phyloP scores from a whole-genome alignment of 2,329 filamentous ascomycete genomes.

The Penicillium palitans region DNA sequence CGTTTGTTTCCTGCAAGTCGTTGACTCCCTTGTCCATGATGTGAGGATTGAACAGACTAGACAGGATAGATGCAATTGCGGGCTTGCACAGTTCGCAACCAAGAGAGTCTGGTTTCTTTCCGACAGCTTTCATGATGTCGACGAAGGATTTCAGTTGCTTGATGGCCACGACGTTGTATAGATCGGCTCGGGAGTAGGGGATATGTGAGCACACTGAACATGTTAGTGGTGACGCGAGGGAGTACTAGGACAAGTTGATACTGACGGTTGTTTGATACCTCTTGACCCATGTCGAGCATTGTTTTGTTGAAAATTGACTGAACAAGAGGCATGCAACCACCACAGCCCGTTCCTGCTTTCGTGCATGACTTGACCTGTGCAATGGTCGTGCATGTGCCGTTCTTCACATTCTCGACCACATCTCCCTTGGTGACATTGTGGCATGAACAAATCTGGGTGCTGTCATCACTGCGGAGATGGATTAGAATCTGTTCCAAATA shows the following conservation, averaged over 20 bases:
- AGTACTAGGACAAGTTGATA: neutral
- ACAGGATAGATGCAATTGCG: conserved; percentile 74
- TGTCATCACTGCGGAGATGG: conserved; percentile 57
- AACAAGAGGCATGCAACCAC: conserved; percentile 85
- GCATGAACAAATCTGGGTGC: conserved; percentile 88
- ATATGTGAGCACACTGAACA: conserved; percentile 73
- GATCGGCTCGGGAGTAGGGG: conserved; percentile 75
- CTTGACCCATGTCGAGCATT: conserved; percentile 80
- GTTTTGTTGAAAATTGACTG: conserved; percentile 88
- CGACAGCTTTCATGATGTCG: conserved; percentile 76
- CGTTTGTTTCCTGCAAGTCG: conserved; percentile 87
- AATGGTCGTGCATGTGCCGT: conserved; percentile 76
- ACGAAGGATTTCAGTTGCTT: conserved; percentile 71
- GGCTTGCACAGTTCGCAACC: conserved; percentile 90
- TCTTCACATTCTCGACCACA: conserved; percentile 69
- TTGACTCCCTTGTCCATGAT: conserved; percentile 70
- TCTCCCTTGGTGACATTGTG: conserved; percentile 90
- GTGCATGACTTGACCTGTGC: conserved; percentile 85
- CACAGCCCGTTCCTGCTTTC: conserved; percentile 87
- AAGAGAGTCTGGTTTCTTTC: conserved; percentile 68
- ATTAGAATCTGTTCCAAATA: conserved; percentile 16
- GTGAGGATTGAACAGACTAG: conserved; percentile 80
- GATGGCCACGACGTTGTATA: conserved; percentile 87
- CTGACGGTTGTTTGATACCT: conserved; percentile 73
- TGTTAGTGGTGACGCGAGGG: conserved; percentile 12